Evolutionary conservation across 495 filamentous ascomycete species (phyloP).

Genomic region (Talaromyces liani): DNA sequence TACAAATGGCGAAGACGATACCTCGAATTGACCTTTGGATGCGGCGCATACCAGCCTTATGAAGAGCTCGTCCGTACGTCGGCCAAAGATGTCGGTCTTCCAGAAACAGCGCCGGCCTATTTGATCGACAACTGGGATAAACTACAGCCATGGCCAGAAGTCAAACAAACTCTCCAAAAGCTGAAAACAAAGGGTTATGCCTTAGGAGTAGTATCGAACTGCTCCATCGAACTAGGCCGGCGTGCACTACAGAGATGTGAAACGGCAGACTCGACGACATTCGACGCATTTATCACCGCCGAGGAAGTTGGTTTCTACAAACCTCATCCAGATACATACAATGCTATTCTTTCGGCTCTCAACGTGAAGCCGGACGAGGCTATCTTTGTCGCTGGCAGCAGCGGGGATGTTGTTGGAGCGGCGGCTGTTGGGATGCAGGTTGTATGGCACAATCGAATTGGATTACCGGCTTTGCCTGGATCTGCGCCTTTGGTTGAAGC

Average conservation of each 20-base stretch:
- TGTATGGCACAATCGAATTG: conserved; percentile 30
- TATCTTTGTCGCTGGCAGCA: conserved; percentile 27
- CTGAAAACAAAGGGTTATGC: conserved; percentile 16
- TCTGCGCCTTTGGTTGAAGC: conserved; percentile 11
- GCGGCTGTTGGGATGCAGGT: conserved; percentile 23
- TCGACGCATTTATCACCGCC: conserved; percentile 23
- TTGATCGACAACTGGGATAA: conserved; percentile 19
- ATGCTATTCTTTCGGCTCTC: conserved; percentile 13
- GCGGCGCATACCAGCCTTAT: conserved; percentile 22
- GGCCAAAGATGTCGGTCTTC: conserved; percentile 18
- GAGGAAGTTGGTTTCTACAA: conserved; percentile 28
- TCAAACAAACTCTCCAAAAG: conserved; percentile 9
- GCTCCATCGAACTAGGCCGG: conserved; percentile 20
- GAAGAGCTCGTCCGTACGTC: conserved; percentile 20
- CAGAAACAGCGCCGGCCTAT: conserved; percentile 13
- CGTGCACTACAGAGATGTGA: conserved; percentile 14
- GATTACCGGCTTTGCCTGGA: conserved; percentile 13
- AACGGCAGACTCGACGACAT: conserved; percentile 8
- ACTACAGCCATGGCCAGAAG: conserved; percentile 24
- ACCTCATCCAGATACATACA: conserved; percentile 21
- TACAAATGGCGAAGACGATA: conserved; percentile 20
- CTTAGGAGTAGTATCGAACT: conserved; percentile 25
- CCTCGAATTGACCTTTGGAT: conserved; percentile 21
- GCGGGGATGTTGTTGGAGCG: conserved; percentile 26
- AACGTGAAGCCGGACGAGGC: conserved; percentile 17